Percentiles rank a stretch among this genome's conserved stretches.
Conservation (phyloP, 495 filamentous ascomycete genomes). For the Ramalina peruviana region DNA sequence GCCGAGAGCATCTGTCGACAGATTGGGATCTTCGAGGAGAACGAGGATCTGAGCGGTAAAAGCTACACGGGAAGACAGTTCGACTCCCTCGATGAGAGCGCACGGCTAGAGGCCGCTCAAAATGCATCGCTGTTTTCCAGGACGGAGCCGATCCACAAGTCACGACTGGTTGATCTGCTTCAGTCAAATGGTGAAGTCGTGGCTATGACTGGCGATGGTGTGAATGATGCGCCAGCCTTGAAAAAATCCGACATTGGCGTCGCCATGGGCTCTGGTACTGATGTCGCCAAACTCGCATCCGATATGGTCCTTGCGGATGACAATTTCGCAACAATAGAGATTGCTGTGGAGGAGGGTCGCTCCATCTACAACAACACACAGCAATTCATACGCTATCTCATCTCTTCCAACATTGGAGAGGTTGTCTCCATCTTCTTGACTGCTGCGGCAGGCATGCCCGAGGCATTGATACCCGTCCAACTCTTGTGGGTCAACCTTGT, state of each 20-base stretch:
- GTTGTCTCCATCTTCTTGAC: conserved; percentile 99
- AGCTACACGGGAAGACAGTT: conserved; percentile 94
- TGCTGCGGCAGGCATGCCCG: conserved; percentile 92
- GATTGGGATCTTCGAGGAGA: conserved; percentile 78
- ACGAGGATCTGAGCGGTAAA: conserved; percentile 79
- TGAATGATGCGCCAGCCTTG: conserved; percentile 95
- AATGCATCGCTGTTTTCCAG: conserved; percentile 89
- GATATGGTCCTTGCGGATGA: conserved; percentile 99
- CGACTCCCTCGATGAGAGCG: conserved; percentile 62
- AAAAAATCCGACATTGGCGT: conserved; percentile 99
- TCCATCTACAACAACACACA: conserved; percentile 99
- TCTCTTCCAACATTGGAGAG: conserved; percentile 98
- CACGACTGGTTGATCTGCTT: conserved; percentile 86
- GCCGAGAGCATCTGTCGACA: conserved; percentile 95
- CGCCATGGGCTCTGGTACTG: conserved; percentile 96
- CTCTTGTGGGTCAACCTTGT: conserved; percentile 98
- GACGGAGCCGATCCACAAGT: conserved; percentile 92
- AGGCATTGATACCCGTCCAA: conserved; percentile 94
- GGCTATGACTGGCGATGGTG: conserved; percentile 98
- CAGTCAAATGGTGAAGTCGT: conserved; percentile 90
- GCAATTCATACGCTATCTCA: conserved; percentile 98
- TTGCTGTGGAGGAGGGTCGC: conserved; percentile 91
- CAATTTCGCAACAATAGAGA: conserved; percentile 96
- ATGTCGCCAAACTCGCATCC: conserved; percentile 90
- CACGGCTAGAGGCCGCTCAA: conserved; percentile 73